These are phyloP conservation scores for Fomes fomentarius DNA, from an alignment of 1,284 basidiomycete species.

Conservation along the genomic window DNA sequence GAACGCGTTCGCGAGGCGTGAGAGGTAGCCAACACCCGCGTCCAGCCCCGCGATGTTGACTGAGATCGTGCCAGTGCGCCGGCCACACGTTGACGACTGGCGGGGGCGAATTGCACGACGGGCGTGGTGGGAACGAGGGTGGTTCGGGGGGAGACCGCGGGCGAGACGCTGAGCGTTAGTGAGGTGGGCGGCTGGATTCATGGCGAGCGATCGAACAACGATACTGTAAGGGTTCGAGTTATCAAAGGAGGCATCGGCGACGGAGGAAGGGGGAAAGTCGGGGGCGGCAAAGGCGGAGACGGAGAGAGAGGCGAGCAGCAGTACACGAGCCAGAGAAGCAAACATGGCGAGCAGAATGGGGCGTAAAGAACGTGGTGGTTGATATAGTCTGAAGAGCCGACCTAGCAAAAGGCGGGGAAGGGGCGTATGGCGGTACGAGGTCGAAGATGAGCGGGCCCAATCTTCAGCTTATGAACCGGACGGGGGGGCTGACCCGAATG, in stretches of 20 bases:
- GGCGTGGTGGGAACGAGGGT: constrained; percentile 19
- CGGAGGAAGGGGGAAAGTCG: constrained; percentile 32
- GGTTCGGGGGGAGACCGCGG: constrained; percentile 28
- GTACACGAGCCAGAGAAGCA: constrained; percentile 39
- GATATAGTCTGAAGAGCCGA: not conserved
- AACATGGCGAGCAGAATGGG: constrained; percentile 48
- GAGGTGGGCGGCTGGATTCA: constrained; percentile 3
- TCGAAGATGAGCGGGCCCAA: no score
- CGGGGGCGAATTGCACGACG: constrained; percentile 17
- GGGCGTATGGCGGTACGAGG: no score
- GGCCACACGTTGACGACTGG: constrained; percentile 19
- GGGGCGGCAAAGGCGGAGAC: constrained; percentile 32
- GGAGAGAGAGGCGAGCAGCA: constrained; percentile 28
- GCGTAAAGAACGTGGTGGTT: constrained; percentile 13
- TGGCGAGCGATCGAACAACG: constrained; percentile 7
- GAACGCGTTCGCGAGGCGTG: constrained; percentile 19
- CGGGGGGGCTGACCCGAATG: no score
- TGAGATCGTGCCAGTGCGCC: constrained; percentile 18
- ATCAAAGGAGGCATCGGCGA: constrained; percentile 1
- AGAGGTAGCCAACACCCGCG: constrained; percentile 9
- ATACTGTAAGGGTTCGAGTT: constrained; percentile 9
- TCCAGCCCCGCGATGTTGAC: constrained; percentile 8
- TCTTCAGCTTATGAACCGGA: no score
- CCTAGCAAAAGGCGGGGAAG: not conserved
- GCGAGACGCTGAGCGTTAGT: constrained; percentile 31